These are phyloP conservation scores for Magnusiomyces paraingens DNA, from an alignment of 1,139 yeast genomes.

Conservation along the genomic window DNA sequence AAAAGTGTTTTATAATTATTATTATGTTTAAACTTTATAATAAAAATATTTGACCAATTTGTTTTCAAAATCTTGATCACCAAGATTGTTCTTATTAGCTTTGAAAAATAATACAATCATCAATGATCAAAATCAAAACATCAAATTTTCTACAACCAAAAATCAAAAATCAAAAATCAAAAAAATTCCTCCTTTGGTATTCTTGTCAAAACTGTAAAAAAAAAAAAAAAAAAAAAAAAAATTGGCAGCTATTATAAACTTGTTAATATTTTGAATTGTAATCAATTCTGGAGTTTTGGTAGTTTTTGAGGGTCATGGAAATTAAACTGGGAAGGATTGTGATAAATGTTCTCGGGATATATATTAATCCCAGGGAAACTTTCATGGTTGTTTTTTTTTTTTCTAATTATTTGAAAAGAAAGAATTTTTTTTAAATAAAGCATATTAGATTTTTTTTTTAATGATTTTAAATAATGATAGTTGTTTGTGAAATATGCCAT, in stretches of 20 bases:
- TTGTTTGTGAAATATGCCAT: slow-evolving; percentile 92
- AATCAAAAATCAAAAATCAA: slow-evolving; percentile 90
- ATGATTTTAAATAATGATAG: too few species aligned
- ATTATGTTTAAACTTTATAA: slow-evolving; percentile 94
- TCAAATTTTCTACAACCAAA: slow-evolving; percentile 75
- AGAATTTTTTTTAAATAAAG: too few species aligned
- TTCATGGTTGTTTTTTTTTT: too few species aligned
- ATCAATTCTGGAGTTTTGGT: too few species aligned
- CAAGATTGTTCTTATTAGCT: slow-evolving; percentile 80
- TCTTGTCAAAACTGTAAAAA: slow-evolving; percentile 95
- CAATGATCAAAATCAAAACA: slow-evolving; percentile 82
- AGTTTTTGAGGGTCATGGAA: too few species aligned
- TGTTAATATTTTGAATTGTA: too few species aligned
- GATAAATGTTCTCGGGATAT: too few species aligned
- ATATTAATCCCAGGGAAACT: too few species aligned
- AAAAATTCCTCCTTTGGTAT: slow-evolving; percentile 78
- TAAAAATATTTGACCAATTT: slow-evolving; percentile 91
- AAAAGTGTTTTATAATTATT: slow-evolving; percentile 87
- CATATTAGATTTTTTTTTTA: too few species aligned
- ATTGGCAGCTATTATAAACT: slow-evolving; percentile 96
- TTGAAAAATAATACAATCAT: slow-evolving; percentile 94
- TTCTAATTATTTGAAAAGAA: too few species aligned
- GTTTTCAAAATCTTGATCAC: slow-evolving; percentile 98
- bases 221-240: too few species aligned
- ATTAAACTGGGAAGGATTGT: too few species aligned